These are phyloP conservation scores for Paxillus rubicundulus DNA, from an alignment of 768 basidiomycete species.

Conservation along the genomic window DNA sequence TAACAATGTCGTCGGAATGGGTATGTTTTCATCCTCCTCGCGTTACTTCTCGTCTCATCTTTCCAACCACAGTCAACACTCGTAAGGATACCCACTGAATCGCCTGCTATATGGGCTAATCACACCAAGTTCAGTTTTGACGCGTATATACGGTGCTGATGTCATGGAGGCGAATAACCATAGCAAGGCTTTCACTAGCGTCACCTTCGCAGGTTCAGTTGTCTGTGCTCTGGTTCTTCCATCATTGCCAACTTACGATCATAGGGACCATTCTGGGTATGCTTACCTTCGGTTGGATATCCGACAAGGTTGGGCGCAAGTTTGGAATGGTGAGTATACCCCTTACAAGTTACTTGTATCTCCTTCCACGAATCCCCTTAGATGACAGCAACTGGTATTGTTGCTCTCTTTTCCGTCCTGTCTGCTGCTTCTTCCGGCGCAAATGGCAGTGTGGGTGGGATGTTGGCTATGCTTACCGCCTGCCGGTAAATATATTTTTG, in stretches of 20 bases:
- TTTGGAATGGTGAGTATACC: slow-evolving; percentile 69
- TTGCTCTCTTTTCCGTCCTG: slow-evolving; percentile 78
- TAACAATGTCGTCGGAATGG: slow-evolving; percentile 74
- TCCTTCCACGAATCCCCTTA: slow-evolving; percentile 29
- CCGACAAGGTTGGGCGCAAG: slow-evolving; percentile 84
- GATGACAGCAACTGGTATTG: slow-evolving; percentile 83
- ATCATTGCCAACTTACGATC: slow-evolving; percentile 67
- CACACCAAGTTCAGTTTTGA: slow-evolving; percentile 50
- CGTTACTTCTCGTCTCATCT: neutral
- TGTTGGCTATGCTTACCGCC: slow-evolving; percentile 74
- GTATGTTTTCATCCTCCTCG: slow-evolving; percentile 40
- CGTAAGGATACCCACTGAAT: slow-evolving; percentile 37
- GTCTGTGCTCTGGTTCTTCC: slow-evolving; percentile 65
- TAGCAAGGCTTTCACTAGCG: slow-evolving; percentile 57
- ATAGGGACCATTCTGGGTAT: slow-evolving; percentile 84
- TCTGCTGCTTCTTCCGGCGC: slow-evolving; percentile 84
- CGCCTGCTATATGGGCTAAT: neutral
- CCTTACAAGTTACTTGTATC: neutral
- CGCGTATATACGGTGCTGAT: slow-evolving; percentile 62
- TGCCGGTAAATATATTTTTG: slow-evolving; percentile 54
- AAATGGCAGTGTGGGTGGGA: slow-evolving; percentile 62
- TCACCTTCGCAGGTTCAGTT: slow-evolving; percentile 79
- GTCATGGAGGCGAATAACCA: slow-evolving; percentile 55
- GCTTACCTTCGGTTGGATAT: slow-evolving; percentile 77
- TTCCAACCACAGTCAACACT: slow-evolving; percentile 55